Evolutionary conservation across 192 early-diverging fungal genomes (phyloP).

Genomic region (Paraglomus occultum): DNA sequence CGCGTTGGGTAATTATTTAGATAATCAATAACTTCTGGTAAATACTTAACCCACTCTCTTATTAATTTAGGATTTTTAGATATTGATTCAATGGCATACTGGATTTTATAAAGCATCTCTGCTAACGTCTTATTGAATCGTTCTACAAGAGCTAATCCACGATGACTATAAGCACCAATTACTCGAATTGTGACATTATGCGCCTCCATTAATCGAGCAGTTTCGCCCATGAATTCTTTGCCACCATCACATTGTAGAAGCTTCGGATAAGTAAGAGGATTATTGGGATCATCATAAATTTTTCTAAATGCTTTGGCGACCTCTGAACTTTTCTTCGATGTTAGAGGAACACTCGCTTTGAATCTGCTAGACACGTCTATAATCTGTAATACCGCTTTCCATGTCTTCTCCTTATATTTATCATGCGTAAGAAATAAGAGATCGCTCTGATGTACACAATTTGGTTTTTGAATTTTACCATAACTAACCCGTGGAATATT

Average conservation of each 20-base stretch:
- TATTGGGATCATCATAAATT: conserved; percentile 2
- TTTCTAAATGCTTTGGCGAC: not conserved
- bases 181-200: conserved; percentile 15
- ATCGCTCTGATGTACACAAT: conserved; percentile 14
- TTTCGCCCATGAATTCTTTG: not conserved
- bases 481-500: conserved; percentile 8
- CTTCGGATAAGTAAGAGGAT: not conserved
- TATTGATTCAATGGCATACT: conserved; percentile 5
- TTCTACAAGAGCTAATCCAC: conserved; percentile 4
- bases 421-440: conserved; percentile 15
- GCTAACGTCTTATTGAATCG: conserved; percentile 17
- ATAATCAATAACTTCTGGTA: not conserved
- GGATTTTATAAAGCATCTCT: conserved; percentile 9
- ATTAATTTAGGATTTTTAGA: not conserved
- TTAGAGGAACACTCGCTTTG: conserved; percentile 1
- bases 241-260: not conserved
- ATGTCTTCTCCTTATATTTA: not conserved
- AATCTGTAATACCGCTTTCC: conserved; percentile 15
- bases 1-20: conserved; percentile 21
- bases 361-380: not conserved
- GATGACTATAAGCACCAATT: conserved; percentile 5
- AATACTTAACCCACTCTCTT: conserved; percentile 1
- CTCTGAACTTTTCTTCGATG: conserved; percentile 8
- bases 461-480: conserved; percentile 3
- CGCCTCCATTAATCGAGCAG: not conserved